These are phyloP conservation scores for Prototheca cutis DNA, from an alignment of 163 green algal species.

Conservation along the genomic window DNA sequence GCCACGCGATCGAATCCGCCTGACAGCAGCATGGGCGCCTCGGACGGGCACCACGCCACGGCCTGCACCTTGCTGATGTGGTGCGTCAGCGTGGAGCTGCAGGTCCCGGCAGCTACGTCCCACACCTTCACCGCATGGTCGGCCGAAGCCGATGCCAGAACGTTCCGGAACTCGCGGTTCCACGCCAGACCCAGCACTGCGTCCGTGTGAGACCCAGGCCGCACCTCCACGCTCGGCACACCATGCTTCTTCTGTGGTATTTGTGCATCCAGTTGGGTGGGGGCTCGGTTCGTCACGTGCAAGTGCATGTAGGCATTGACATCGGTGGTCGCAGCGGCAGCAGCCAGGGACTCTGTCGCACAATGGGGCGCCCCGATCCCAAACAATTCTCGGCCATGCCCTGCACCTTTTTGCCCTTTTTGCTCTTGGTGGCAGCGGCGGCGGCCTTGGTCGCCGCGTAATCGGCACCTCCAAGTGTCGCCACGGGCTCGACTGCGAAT, in stretches of 20 bases:
- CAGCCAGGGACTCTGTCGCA: too few species aligned
- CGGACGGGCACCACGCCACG: constrained; percentile 84
- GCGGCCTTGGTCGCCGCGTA: constrained; percentile 12
- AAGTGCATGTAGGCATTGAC: too few species aligned
- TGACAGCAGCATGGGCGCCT: constrained; percentile 76
- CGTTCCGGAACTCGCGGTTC: constrained; percentile 80
- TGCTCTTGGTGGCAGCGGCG: constrained; percentile 35
- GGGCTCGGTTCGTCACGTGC: too few species aligned
- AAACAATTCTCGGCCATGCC: too few species aligned
- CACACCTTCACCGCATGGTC: constrained; percentile 87
- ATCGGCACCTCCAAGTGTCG: constrained; percentile 28
- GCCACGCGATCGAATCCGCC: constrained; percentile 75
- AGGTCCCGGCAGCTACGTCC: constrained; percentile 62
- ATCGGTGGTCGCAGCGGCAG: too few species aligned
- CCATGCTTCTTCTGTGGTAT: constrained; percentile 15
- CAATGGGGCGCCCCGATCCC: too few species aligned
- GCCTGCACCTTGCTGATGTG: constrained; percentile 91
- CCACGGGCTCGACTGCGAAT: constrained; percentile 43
- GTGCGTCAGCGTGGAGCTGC: constrained; percentile 71
- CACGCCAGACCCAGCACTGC: constrained; percentile 81
- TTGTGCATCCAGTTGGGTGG: too few species aligned
- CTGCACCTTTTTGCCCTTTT: constrained; percentile 55
- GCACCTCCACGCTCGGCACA: constrained; percentile 22
- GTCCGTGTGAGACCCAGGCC: constrained; percentile 71
- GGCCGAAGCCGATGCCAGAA: constrained; percentile 71